These are phyloP conservation scores for Paxillus involutus DNA, from an alignment of 768 basidiomycete species.

Conservation along the genomic window DNA sequence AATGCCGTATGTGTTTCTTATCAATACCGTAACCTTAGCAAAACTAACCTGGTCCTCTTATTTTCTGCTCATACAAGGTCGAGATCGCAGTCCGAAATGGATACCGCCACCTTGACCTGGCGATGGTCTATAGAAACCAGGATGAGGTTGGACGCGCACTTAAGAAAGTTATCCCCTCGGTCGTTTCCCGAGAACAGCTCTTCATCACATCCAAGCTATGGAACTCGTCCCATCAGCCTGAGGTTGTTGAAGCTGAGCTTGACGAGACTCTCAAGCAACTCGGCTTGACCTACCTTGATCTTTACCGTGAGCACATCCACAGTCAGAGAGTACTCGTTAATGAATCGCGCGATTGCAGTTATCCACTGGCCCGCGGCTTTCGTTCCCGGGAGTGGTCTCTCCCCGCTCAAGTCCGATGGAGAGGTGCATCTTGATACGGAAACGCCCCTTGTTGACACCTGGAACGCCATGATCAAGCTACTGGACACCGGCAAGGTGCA, in stretches of 20 bases:
- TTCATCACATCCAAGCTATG: slow-evolving; percentile 84
- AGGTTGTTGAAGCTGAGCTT: slow-evolving; percentile 68
- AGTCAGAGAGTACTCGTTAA: not conserved
- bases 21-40: not conserved
- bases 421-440: slow-evolving; percentile 55
- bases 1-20: slow-evolving; percentile 49
- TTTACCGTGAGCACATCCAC: slow-evolving; percentile 57
- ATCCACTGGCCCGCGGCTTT: slow-evolving; percentile 83
- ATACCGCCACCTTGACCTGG: slow-evolving; percentile 85
- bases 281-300: slow-evolving; percentile 74
- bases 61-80: slow-evolving; percentile 38
- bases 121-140: slow-evolving; percentile 79
- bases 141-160: slow-evolving; percentile 72
- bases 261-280: slow-evolving; percentile 75
- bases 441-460: slow-evolving; percentile 72
- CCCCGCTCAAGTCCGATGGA: slow-evolving; percentile 49
- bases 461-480: slow-evolving; percentile 77
- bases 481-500: slow-evolving; percentile 65
- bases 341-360: slow-evolving; percentile 39
- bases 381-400: slow-evolving; percentile 50
- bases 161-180: slow-evolving; percentile 73
- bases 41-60: no score
- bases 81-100: slow-evolving; percentile 73
- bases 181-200: slow-evolving; percentile 78
- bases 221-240: slow-evolving; percentile 71